Evolutionary conservation across 2,329 filamentous ascomycete genomes (phyloP).

Genomic region (Alternaria sp.): DNA sequence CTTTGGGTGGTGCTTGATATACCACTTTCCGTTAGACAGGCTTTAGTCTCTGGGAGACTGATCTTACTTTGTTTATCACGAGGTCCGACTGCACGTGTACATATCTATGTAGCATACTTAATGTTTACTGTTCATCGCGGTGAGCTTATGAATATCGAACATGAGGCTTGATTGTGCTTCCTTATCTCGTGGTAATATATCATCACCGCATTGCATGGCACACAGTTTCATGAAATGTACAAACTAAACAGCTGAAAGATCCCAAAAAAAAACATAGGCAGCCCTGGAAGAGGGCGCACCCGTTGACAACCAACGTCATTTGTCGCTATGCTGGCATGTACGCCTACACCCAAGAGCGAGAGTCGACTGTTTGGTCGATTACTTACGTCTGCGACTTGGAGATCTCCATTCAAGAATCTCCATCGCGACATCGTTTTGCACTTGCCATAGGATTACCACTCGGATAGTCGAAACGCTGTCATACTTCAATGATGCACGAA

Average conservation of each 20-base stretch:
- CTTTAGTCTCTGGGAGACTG: slow-evolving; percentile 20
- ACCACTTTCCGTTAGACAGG: slow-evolving; percentile 17
- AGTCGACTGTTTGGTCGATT: background rate
- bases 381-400: background rate
- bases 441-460: background rate
- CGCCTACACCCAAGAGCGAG: background rate
- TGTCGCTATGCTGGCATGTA: background rate
- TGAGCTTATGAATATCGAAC: slow-evolving; percentile 6
- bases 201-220: background rate
- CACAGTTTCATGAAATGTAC: background rate
- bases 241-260: background rate
- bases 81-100: slow-evolving; percentile 32
- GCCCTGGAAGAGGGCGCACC: background rate
- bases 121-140: slow-evolving; percentile 22
- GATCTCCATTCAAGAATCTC: background rate
- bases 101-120: slow-evolving; percentile 24
- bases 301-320: background rate
- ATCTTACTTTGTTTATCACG: slow-evolving; percentile 18
- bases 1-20: slow-evolving; percentile 15
- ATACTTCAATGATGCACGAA: background rate
- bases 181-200: background rate
- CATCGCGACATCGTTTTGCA: background rate
- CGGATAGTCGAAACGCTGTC: background rate
- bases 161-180: background rate
- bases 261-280: background rate